Base-by-base conservation (phyloP, 306 rosid species). In the Pyrus communis region DNA sequence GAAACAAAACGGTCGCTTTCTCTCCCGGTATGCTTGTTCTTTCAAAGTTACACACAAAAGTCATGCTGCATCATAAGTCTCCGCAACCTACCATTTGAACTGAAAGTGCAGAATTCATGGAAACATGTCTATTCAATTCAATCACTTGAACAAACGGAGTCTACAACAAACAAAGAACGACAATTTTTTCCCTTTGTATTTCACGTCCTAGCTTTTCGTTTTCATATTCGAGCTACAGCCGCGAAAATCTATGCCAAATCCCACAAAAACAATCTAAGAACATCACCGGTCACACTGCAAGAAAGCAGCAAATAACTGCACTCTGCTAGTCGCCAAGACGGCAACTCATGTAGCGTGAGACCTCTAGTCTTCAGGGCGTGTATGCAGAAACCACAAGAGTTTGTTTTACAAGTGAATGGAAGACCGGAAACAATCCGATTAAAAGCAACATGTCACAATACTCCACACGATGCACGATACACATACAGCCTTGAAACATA, bases 321-420 rank as follows among this genome's bases (percentile, higher is more conserved):
- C 43, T 75, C 68, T 33, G 49, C 73, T 62, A 75, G 80, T 40
- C 73, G 77, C 40, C 73, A 46, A 69, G 74, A 70, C 60, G 75
- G 70, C 11, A 42, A 80, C 80, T 77, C 76, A 31, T 46, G 28
- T 73, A 31, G 67, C 64, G 60, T 49, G 38, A 82, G 60, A 78
- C 77, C 81, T 84, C 79, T 66, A 65, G 78, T 80, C 87, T 84
- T 76, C 76, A n/a, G 66, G 79, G 74, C 43, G 35, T 58, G 28
- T 58, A 42, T 43, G 28, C n/a, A 80, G 77, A 27, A 80, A 75
- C 33, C 42, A 28, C 3, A 9, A 23, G 59, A 54, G 79, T 59
- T 21, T 75, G 70, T 74, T 49, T 78, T 49, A 22, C 75, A 71
- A 43, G 64, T 42, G 59, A 21, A 67, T 60, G 71, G 69, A 60